These are phyloP conservation scores for Datisca glomerata DNA, from an alignment of 306 rosid species.

Conservation along the genomic window DNA sequence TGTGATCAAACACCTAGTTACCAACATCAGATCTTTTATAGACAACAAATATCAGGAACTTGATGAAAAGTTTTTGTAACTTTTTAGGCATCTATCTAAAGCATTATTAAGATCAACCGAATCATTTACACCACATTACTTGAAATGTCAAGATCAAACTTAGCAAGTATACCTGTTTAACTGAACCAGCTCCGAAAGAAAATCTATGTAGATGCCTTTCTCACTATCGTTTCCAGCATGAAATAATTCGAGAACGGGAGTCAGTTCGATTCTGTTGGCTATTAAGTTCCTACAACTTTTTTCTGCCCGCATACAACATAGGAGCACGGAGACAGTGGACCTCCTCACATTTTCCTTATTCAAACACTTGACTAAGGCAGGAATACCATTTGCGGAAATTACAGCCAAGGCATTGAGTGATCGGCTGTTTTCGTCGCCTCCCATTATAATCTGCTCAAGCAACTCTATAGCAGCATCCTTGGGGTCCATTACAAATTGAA, in stretches of 20 bases:
- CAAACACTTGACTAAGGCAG: constrained; percentile 45
- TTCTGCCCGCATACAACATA: constrained; percentile 81
- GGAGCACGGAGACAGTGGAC: constrained; percentile 54
- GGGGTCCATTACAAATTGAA: constrained; percentile 56
- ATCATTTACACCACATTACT: too few relatives aligned
- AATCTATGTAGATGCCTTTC: constrained; percentile 56
- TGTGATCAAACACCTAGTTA: too few relatives aligned
- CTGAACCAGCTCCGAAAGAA: constrained; percentile 81
- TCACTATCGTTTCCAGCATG: constrained; percentile 65
- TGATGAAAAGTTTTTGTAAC: too few relatives aligned
- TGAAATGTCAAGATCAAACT: neutral
- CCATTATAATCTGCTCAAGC: constrained; percentile 60
- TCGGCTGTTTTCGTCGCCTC: constrained; percentile 72
- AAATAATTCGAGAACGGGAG: constrained; percentile 62
- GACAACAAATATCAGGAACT: too few relatives aligned
- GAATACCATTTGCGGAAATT: constrained; percentile 65
- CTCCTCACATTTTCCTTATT: constrained; percentile 49
- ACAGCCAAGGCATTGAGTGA: constrained; percentile 53
- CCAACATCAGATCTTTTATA: too few relatives aligned
- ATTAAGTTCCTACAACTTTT: constrained; percentile 50
- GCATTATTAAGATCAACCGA: too few relatives aligned
- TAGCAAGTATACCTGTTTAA: constrained; percentile 38
- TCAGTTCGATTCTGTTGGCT: constrained; percentile 52
- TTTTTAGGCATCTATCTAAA: too few relatives aligned
- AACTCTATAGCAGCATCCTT: constrained; percentile 59